A percentile compares a stretch with the other conserved stretches of the same genome.
Evolutionary conservation across 192 early-diverging fungal species (phyloP).

Genomic region (Linnemannia elongata): DNA sequence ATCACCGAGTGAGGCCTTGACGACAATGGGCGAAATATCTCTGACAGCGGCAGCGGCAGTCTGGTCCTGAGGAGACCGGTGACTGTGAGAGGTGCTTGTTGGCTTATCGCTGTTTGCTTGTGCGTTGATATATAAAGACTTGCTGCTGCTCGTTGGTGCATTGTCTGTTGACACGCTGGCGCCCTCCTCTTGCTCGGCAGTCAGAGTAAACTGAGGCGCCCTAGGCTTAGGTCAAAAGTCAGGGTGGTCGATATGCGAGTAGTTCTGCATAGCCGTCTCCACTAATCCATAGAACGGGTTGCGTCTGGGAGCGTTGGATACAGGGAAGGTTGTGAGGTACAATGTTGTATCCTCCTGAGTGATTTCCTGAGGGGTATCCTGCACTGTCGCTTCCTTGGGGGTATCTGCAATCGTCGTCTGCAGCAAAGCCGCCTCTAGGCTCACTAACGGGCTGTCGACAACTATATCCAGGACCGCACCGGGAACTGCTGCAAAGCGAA

Average conservation of each 20-base stretch:
- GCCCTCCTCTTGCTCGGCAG: too few species aligned
- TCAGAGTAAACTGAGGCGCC: not conserved
- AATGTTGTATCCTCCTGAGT: not conserved
- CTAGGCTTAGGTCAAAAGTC: not conserved
- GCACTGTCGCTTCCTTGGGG: too few species aligned
- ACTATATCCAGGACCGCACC: too few species aligned
- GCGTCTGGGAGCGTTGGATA: not conserved
- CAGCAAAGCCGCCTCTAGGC: too few species aligned
- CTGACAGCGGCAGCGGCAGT: not conserved
- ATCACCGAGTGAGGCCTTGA: not conserved
- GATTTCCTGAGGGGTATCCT: too few species aligned
- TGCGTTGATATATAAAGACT: too few species aligned
- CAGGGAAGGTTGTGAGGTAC: too few species aligned
- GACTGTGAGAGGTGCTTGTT: too few species aligned
- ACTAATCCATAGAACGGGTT: not conserved
- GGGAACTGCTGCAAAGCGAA: too few species aligned
- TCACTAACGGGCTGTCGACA: too few species aligned
- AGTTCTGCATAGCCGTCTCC: not conserved
- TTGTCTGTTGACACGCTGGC: not conserved
- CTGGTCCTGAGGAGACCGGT: not conserved
- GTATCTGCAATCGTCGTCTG: too few species aligned
- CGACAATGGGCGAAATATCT: not conserved
- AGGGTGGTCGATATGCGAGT: not conserved
- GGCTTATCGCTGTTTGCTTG: not conserved
- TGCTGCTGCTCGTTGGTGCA: not conserved